Conservation (phyloP, 352 stramenopile genomes). For the Saprolegnia parasitica region DNA sequence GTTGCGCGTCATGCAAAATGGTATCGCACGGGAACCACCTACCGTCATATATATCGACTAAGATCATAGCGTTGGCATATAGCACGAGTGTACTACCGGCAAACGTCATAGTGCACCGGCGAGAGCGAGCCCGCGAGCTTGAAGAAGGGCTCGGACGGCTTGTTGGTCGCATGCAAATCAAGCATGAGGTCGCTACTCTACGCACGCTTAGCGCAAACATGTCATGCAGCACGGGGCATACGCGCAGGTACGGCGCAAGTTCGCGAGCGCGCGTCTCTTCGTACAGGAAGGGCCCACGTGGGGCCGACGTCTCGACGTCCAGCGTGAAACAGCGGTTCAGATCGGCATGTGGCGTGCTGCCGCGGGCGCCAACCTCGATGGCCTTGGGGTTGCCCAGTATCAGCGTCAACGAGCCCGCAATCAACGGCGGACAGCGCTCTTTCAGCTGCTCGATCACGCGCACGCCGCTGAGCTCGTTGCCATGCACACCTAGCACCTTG, state of each 20-base stretch:
- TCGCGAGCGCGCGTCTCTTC: slow-evolving; percentile 51
- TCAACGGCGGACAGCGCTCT: slow-evolving; percentile 26
- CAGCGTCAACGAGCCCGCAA: slow-evolving; percentile 38
- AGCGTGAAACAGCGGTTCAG: slow-evolving; percentile 64
- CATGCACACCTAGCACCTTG: slow-evolving; percentile 39
- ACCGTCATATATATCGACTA: neutral
- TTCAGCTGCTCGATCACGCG: slow-evolving; percentile 51
- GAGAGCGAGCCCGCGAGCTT: slow-evolving; percentile 41
- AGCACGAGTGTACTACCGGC: slow-evolving; percentile 10
- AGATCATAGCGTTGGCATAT: neutral
- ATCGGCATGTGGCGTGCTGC: slow-evolving; percentile 46
- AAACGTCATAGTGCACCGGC: slow-evolving; percentile 25
- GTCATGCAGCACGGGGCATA: neutral
- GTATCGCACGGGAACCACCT: slow-evolving; percentile 52
- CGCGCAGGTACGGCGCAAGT: slow-evolving; percentile 48
- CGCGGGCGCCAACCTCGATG: slow-evolving; percentile 48
- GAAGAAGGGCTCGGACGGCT: slow-evolving; percentile 60
- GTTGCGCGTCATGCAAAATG: slow-evolving; percentile 56
- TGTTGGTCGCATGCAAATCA: slow-evolving; percentile 77
- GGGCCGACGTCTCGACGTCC: slow-evolving; percentile 29
- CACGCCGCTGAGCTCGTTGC: slow-evolving; percentile 70
- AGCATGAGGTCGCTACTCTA: slow-evolving; percentile 50
- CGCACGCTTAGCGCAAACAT: neutral
- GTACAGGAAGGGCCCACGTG: slow-evolving; percentile 30
- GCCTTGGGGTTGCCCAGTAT: slow-evolving; percentile 61